These are phyloP conservation scores for Zymoseptoria brevis DNA, from an alignment of 2,329 filamentous ascomycete genomes.

Conservation along the genomic window DNA sequence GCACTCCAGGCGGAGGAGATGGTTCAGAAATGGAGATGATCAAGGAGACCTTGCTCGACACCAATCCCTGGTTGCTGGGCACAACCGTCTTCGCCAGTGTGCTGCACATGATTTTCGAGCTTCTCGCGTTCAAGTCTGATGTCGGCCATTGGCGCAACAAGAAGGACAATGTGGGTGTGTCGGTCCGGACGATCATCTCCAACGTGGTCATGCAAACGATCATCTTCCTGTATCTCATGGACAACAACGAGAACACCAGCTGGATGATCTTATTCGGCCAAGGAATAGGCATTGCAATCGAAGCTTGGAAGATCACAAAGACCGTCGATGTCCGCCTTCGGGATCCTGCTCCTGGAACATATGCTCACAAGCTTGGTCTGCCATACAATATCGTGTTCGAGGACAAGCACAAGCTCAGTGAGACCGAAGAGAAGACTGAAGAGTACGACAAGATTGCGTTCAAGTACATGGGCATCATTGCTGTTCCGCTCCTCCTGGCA, in stretches of 20 bases:
- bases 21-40: conserved; percentile 94
- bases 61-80: conserved; percentile 80
- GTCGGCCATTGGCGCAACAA: conserved; percentile 98
- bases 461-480: conserved; percentile 88
- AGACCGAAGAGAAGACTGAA: conserved; percentile 95
- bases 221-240: conserved; percentile 93
- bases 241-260: conserved; percentile 95
- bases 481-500: conserved; percentile 77
- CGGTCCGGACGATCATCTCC: conserved; percentile 87
- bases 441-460: conserved; percentile 98
- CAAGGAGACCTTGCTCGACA: conserved; percentile 90
- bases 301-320: conserved; percentile 95
- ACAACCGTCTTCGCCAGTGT: conserved; percentile 80
- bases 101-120: conserved; percentile 90
- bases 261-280: conserved; percentile 98
- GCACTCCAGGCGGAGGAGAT: conserved; percentile 70
- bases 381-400: conserved; percentile 81
- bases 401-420: conserved; percentile 91
- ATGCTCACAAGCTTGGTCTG: conserved; percentile 39
- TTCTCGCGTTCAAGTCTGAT: conserved; percentile 92
- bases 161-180: conserved; percentile 97
- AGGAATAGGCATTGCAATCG: conserved; percentile 70
- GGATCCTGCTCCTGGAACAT: conserved; percentile 56
- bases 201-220: conserved; percentile 96
- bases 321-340: conserved; percentile 81